Evolutionary conservation across 257 asterid species (phyloP).

Genomic region (Petrea volubilis): DNA sequence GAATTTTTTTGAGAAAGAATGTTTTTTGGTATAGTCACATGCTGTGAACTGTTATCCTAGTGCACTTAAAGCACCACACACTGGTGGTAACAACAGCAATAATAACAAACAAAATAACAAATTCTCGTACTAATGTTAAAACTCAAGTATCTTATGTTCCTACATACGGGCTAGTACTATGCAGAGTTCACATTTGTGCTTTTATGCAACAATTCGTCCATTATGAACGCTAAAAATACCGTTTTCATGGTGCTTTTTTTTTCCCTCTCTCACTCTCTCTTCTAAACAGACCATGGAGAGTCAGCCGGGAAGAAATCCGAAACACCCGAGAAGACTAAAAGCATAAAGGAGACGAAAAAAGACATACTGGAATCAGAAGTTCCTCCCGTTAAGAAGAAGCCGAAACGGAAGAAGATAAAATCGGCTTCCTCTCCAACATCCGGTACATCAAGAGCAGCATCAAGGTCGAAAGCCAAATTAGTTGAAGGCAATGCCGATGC

Average conservation of each 20-base stretch:
- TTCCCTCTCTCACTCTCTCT: neutral
- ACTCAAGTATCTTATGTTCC: neutral
- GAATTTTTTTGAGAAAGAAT: constrained; percentile 8
- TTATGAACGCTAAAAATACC: too few relatives aligned
- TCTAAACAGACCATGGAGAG: constrained; percentile 54
- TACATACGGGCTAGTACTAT: neutral
- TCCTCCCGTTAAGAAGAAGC: constrained; percentile 51
- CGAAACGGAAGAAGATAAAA: constrained; percentile 62
- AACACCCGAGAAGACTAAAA: too few relatives aligned
- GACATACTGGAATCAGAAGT: constrained; percentile 37
- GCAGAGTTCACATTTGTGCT: too few relatives aligned
- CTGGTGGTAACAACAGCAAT: neutral
- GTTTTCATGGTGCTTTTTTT: neutral
- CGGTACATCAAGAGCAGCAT: constrained; percentile 46
- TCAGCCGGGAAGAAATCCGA: constrained; percentile 41
- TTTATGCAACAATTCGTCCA: too few relatives aligned
- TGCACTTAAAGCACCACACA: neutral
- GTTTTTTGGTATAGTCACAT: constrained; percentile 16
- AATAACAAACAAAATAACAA: neutral
- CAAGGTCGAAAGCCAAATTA: constrained; percentile 54
- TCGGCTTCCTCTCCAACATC: constrained; percentile 53
- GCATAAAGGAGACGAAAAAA: constrained; percentile 41
- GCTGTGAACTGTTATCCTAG: neutral
- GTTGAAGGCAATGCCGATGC: constrained; percentile 46
- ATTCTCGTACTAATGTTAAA: too few relatives aligned